Evolutionary conservation across 345 rosid genomes (phyloP).

Genomic region (Eucalyptus erythrocorys): DNA sequence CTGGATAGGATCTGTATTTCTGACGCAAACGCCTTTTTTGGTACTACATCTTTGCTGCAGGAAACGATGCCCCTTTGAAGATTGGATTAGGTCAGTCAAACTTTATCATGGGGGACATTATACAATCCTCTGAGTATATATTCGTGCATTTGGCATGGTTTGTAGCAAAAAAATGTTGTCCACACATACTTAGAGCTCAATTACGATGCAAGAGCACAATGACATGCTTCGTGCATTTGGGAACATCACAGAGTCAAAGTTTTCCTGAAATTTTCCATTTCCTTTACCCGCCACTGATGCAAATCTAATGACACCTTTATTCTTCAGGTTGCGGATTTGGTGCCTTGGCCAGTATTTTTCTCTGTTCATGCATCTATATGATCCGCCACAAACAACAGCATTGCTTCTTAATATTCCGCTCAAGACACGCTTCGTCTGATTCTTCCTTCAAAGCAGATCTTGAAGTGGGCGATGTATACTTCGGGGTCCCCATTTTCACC

Average conservation of each 20-base stretch:
- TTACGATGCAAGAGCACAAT: neutral
- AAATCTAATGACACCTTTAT: neutral
- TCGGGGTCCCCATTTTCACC: conserved; percentile 45
- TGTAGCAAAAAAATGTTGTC: neutral
- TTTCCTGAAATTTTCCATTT: neutral
- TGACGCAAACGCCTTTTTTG: neutral
- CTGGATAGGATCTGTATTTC: neutral
- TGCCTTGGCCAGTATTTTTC: conserved; percentile 1
- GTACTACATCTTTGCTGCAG: conserved; percentile 3
- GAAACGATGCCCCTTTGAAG: neutral
- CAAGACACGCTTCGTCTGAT: conserved; percentile 1
- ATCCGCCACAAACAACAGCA: conserved; percentile 4
- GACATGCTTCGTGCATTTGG: neutral
- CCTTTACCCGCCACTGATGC: neutral
- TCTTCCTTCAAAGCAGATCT: conserved; percentile 19
- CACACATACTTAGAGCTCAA: neutral
- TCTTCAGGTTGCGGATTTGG: conserved; percentile 29
- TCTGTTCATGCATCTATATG: neutral
- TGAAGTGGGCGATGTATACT: conserved; percentile 11
- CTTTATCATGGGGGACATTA: neutral
- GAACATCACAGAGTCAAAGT: neutral
- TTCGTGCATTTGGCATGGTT: neutral
- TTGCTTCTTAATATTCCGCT: conserved; percentile 7
- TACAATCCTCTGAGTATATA: neutral
- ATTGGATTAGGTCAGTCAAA: conserved; percentile 22